Evolutionary conservation across 108 stramenopile species (phyloP).

Genomic region (Epithemia pelagica): DNA sequence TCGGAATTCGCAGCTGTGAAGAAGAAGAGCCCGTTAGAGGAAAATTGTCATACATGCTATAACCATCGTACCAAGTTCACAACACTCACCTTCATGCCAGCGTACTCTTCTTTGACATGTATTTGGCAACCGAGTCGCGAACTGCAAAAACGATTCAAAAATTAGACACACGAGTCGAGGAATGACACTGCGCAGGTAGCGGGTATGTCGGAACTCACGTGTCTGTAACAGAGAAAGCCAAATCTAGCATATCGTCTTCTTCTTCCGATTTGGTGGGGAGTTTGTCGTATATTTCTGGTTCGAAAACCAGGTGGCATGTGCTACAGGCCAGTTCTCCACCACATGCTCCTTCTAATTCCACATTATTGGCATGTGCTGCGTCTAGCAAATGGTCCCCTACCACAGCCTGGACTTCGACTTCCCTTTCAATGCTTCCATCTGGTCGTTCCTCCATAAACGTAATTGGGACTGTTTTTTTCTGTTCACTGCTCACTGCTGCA

Average conservation of each 20-base stretch:
- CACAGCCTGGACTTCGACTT: slow-evolving; percentile 58
- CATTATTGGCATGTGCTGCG: slow-evolving; percentile 80
- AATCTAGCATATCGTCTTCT: slow-evolving; percentile 98
- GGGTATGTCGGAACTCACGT: slow-evolving; percentile 68
- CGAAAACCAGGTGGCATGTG: slow-evolving; percentile 93
- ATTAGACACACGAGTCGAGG: neutral
- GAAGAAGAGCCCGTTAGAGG: too few relatives aligned
- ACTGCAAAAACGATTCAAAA: slow-evolving; percentile 22
- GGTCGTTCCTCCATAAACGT: slow-evolving; percentile 44
- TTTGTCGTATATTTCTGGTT: slow-evolving; percentile 76
- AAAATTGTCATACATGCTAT: neutral
- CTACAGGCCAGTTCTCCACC: slow-evolving; percentile 84
- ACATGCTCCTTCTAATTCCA: slow-evolving; percentile 85
- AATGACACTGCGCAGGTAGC: too few relatives aligned
- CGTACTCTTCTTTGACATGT: slow-evolving; percentile 78
- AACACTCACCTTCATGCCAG: slow-evolving; percentile 68
- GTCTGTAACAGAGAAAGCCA: slow-evolving; percentile 95
- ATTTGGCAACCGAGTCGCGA: slow-evolving; percentile 97
- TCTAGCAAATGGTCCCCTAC: slow-evolving; percentile 71
- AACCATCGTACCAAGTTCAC: neutral
- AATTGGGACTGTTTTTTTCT: slow-evolving; percentile 38
- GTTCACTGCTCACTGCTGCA: too few relatives aligned
- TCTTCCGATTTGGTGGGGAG: slow-evolving; percentile 87
- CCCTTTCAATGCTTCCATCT: slow-evolving; percentile 34
- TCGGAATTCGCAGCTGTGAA: slow-evolving; percentile 79